Evolutionary conservation across 192 early-diverging fungal species (phyloP), one percentile per base, ranked within the genome.

Genomic region (Gigaspora rosea): DNA sequence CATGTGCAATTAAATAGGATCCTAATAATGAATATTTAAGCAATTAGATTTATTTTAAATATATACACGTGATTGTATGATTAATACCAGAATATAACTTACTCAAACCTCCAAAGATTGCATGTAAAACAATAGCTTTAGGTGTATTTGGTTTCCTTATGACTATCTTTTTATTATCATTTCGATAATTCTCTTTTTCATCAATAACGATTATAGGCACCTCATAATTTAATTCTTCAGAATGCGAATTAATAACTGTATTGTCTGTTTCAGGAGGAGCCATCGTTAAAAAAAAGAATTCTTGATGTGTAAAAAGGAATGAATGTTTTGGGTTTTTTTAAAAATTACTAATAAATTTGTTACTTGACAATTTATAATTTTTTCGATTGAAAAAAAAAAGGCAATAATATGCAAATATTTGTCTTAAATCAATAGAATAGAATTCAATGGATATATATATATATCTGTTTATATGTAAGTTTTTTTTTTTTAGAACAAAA

Each of bases 81-180:
- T 32, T 1, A n/a, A 22, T 27, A 27, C 27, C 1, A 27, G 27
- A 27, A 27, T 27, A 27, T 27, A 12, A 35, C 67, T 50, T 75
- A 75, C 73, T 27, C 10, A 75, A 27, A 33, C 73, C 61, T 57
- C 73, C 73, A 15, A 41, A 33, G n/a, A 75, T 64, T 20, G 73
- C 59, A 51, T 75, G 73, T 13, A 64, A 36, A 36, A 51, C 13
- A 20, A 75, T 75, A 3, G 33, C 35, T 35, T 51, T 64, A 64
- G n/a, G 36, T 3, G 73, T 16, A 20, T 51, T 41, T 18, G 58
- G 73, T 75, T 64, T 75, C 8, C 47, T 18, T 46, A 32, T 7
- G 12, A 32, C 22, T 32, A 32, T 33, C 62, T 56, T 13, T 18
- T 15, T 4, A 5, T 15, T 56, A 15, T 18, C 11, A 15, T 56